Evolutionary conservation across 257 asterid species (phyloP), one percentile per base, ranked within the genome.

Genomic region (Nemophila menziesii): DNA sequence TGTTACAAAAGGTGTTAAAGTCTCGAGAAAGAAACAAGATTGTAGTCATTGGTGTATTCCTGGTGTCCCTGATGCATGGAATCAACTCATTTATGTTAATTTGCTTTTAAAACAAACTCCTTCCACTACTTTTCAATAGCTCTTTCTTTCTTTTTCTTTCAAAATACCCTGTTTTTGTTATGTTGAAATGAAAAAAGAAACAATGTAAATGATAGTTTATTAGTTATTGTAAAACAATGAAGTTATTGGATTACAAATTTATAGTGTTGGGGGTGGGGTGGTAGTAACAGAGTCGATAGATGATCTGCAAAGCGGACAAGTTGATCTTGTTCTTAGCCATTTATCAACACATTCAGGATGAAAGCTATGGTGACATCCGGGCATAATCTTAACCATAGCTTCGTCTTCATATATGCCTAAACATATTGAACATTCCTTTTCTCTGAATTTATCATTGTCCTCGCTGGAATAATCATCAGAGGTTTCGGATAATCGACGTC

Each of bases 31-130:
- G 52, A 67, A 69, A 43, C 96, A 90, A 74, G 99, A 85, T 61
- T 90, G 99, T 57, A 90, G 99, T 71, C 99, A 90, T 34, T 90
- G 99, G 99, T 90, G 96, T 52, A 93, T 90, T 42, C 96, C 99
- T 0, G 96, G 99, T 0, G 93, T 85, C 39, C 96, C 99, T 5
- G 96, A 90, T 57, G 73, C 89, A 5, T 90, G 99, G 99, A 90
- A 90, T 47, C 96, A 90, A 78, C 86, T 90, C 5, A 79, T 90
- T 50, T 90, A 85, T 43, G 63, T 93, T 41, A 70, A 78, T 17
- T 44, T 90, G 65, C 70, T 85, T 43, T 60, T 66, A 22, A 43
- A 51, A 50, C 68, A 67, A 48, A 42, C 55, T 18, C 49, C 56
- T 57, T 48, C 51, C 22, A 40, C 55, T 38, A 39, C 23, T 11